phyloP scores from a whole-genome alignment of 192 early-diverging fungal species.

The Coemansia sp. region DNA sequence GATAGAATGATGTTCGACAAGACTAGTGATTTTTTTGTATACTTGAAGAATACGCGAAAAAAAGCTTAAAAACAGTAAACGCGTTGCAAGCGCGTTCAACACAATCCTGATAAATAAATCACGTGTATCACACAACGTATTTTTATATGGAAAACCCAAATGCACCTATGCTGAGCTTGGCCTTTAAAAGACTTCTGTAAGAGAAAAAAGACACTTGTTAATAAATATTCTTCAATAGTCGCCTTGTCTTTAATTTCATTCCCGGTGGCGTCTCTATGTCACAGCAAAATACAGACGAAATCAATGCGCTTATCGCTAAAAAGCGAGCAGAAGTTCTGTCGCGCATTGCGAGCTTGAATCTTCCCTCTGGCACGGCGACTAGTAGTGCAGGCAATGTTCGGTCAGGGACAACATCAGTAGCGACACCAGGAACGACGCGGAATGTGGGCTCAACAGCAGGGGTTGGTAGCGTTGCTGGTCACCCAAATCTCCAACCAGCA shows the following conservation, averaged over 20 bases:
- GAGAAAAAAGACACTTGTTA: not conserved
- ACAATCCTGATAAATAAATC: no score
- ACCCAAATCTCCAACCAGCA: not conserved
- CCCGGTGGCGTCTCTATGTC: not conserved
- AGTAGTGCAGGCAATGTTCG: not conserved
- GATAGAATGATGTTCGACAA: not conserved
- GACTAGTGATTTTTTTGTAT: not conserved
- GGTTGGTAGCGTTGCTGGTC: not conserved
- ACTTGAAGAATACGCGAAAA: not conserved
- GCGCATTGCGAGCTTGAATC: slow-evolving; percentile 61
- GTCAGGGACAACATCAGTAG: not conserved
- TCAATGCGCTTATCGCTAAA: slow-evolving; percentile 47
- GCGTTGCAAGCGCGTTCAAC: not conserved
- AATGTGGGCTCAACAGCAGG: not conserved
- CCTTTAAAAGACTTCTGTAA: not conserved
- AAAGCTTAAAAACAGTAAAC: not conserved
- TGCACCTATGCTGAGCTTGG: not conserved
- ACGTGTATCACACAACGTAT: no score
- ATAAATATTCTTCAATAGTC: not conserved
- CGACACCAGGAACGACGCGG: not conserved
- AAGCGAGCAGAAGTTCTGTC: slow-evolving; percentile 67
- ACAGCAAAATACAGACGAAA: slow-evolving; percentile 15
- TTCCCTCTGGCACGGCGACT: slow-evolving; percentile 13
- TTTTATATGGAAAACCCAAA: not conserved
- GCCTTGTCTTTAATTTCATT: not conserved